Evolutionary conservation across 2,329 filamentous ascomycete species (phyloP).

Genomic region (Sporothrix protearum): DNA sequence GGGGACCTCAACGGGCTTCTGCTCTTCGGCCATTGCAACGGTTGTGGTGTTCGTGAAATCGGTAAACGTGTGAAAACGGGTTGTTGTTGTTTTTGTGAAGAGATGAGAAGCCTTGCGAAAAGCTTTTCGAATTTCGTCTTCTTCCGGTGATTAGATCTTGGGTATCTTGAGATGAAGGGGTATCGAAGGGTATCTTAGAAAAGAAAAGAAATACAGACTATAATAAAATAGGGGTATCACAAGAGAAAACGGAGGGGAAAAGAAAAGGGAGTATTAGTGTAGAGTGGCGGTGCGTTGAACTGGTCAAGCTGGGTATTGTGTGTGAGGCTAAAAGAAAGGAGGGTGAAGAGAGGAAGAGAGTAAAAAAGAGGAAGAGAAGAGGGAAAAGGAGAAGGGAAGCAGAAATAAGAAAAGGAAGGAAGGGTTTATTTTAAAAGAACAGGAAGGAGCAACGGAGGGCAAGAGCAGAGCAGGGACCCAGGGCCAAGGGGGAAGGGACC

Average conservation of each 20-base stretch:
- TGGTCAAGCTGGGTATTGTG: constrained; percentile 31
- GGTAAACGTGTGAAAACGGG: constrained; percentile 6
- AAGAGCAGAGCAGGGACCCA: constrained; percentile 14
- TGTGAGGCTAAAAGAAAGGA: constrained; percentile 15
- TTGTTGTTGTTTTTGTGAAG: not conserved
- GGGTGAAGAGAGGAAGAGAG: constrained; percentile 24
- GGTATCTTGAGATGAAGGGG: constrained; percentile 28
- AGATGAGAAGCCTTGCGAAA: not conserved
- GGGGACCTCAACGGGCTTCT: constrained; percentile 64
- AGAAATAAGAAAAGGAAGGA: constrained; percentile 25
- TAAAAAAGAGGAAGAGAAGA: constrained; percentile 27
- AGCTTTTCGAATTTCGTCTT: constrained; percentile 2
- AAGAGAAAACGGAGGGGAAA: constrained; percentile 37
- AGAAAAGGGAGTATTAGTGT: constrained; percentile 29
- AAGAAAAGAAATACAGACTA: constrained; percentile 33
- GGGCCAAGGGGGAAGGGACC: not conserved
- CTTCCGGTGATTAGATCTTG: not conserved
- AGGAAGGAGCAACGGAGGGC: constrained; percentile 26
- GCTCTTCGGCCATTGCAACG: constrained; percentile 67
- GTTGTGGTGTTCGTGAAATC: constrained; percentile 32
- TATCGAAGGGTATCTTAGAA: constrained; percentile 31
- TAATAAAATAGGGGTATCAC: constrained; percentile 34
- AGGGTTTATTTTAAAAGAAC: constrained; percentile 25
- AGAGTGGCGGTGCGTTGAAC: constrained; percentile 35
- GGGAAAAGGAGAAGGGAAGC: constrained; percentile 23